Evolutionary conservation across 2,329 filamentous ascomycete genomes (phyloP), one percentile per base, ranked within the genome.

Genomic region (Teratosphaeria epicoccoides): DNA sequence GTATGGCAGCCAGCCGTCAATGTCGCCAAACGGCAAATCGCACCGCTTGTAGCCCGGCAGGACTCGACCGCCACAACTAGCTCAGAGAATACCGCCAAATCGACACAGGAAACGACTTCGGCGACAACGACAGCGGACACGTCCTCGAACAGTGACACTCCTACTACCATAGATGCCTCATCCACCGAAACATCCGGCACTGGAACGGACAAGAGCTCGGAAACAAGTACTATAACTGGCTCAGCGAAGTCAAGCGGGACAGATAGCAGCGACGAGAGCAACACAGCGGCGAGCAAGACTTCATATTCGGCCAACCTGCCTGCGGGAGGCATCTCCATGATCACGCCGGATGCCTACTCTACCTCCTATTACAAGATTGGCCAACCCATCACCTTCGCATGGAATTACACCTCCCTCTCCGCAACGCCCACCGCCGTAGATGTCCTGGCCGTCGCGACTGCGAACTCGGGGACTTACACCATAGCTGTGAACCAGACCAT

Each of bases 331-430:
- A 72, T 84, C 51, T 72, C 73, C 44, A 80, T 85, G 78, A 70
- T 83, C 50, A 82, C 78, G 5, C 82, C 82, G 2, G 70, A 71
- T 47, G 64, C 71, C 7, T 64, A 69, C 6, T 69, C 74, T 4
- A 59, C 61, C 7, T 75, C 76, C 50, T 84, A 79, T 68, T 84
- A 81, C 73, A 84, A 83, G 66, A 77, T 84, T 58, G 52, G 45
- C 46, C 73, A 84, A 44, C 74, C 71, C 53, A 70, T 84, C 25
- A 84, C 81, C 0, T 83, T 85, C 58, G 76, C 72, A 20, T 85
- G 82, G 82, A 85, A 85, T 67, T 85, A 84, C 68, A 85, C 82
- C 12, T 82, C 78, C 10, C 69, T 85, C 23, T 75, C 72, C 20
- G 71, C 77, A 17, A 80, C 78, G 0, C 82, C 82, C 0, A 72